Base-by-base conservation (phyloP, 1,284 basidiomycete species). In the Leccinum subrobustum region DNA sequence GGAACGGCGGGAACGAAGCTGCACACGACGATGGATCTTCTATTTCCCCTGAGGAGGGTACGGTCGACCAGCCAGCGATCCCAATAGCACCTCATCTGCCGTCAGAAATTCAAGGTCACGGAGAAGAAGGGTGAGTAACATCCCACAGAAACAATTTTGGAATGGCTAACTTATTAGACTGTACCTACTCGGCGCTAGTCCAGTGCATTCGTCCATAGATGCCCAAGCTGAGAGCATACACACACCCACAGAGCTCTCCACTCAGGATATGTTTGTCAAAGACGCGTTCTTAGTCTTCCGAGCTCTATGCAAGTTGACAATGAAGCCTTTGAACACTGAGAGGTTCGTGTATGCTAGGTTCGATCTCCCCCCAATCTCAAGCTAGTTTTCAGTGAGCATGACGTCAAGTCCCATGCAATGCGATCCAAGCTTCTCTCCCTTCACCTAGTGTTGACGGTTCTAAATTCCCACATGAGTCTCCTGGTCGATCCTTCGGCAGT, bases 201-300 rank as follows among this genome's bases (percentile, higher is more conserved):
- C 67, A 37, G 50, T 54, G 23, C 63, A 48, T 52, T 25, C 47
- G 50, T 58, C 63, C 37, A 48, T 58, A 37, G 65, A 66, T 54
- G 39, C 51, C 7, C 55, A 3, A n/a, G 20, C 54, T 25, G 67
- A 71, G 53, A 57, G 59, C 58, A 35, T 60, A 35, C 54, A 74
- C 48, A 25, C 51, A 2, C 59, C 54, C 14, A 33, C 57, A 51
- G 73, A 69, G 33, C 71, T 91, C 61, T 84, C 83, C 23, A 79
- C 80, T n/a, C 83, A 91, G 55, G 94, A 97, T 68, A 78, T 96
- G 54, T 95, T 95, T 74, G 84, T 96, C 71, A 98, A 98, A 74
- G 96, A 98, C 70, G 95, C 96, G 0, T 98, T 97, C 79, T 83
- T 98, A 63, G 95, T 98, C 23, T 96, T 98, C 78, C 84, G 96